Percentiles rank a stretch among this genome's conserved stretches.
These are phyloP conservation scores for Oenanthe javanica DNA, from an alignment of 140 eudicot species.

Conservation along the genomic window DNA sequence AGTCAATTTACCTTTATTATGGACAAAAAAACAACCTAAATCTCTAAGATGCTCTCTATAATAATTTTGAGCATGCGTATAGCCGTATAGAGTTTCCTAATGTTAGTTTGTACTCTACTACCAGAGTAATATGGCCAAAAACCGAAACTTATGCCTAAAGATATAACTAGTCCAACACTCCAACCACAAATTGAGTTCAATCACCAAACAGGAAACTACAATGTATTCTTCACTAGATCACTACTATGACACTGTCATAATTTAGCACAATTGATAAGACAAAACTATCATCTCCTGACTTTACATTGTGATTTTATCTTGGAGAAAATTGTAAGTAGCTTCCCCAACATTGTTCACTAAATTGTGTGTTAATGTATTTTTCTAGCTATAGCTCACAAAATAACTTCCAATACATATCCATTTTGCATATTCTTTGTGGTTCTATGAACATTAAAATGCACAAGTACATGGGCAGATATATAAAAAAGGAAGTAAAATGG, in stretches of 20 bases:
- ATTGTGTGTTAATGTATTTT: not conserved
- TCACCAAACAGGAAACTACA: not conserved
- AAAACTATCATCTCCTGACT: not conserved
- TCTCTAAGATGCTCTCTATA: not conserved
- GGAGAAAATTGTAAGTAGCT: not conserved
- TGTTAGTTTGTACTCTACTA: not conserved
- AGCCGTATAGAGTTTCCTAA: too few relatives aligned
- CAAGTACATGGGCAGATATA: not conserved
- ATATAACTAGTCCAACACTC: not conserved
- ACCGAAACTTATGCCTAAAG: not conserved
- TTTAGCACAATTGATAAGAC: not conserved
- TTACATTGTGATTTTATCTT: not conserved
- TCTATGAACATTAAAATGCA: too few relatives aligned
- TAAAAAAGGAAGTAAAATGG: not conserved
- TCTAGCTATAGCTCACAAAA: not conserved
- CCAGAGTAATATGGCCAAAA: too few relatives aligned
- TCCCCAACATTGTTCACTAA: not conserved
- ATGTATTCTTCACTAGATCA: not conserved
- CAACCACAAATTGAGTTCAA: too few relatives aligned
- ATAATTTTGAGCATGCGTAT: not conserved
- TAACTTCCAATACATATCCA: not conserved
- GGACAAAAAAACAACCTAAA: not conserved
- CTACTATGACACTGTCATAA: not conserved
- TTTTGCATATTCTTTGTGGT: not conserved
- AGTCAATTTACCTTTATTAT: too few relatives aligned